These are phyloP conservation scores for Monosporascus sp. DNA, from an alignment of 2,329 filamentous ascomycete species.

Conservation along the genomic window DNA sequence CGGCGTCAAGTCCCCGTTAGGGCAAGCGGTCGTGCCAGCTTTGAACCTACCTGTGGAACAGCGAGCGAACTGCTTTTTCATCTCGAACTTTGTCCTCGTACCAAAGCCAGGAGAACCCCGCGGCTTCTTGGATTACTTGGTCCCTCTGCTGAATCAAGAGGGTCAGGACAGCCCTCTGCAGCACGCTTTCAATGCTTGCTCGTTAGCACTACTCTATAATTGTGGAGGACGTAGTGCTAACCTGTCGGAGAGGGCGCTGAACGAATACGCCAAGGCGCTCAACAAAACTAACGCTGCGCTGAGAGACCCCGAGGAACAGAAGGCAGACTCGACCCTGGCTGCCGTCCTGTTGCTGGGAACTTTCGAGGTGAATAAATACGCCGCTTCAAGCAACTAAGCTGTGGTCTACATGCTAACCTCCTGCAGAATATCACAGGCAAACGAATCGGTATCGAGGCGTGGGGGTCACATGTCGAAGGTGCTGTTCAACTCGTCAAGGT, in stretches of 20 bases:
- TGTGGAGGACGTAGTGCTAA: slow-evolving; percentile 32
- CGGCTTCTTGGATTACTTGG: slow-evolving; percentile 55
- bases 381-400: slow-evolving; percentile 4
- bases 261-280: slow-evolving; percentile 51
- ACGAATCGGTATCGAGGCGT: slow-evolving; percentile 50
- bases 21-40: slow-evolving; percentile 26
- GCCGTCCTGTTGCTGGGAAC: slow-evolving; percentile 56
- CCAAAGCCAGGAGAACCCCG: slow-evolving; percentile 45
- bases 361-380: slow-evolving; percentile 43
- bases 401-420: slow-evolving; percentile 1
- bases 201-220: slow-evolving; percentile 53
- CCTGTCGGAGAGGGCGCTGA: slow-evolving; percentile 38
- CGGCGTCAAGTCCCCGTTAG: slow-evolving; percentile 13
- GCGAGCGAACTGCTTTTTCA: slow-evolving; percentile 54
- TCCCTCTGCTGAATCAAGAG: slow-evolving; percentile 48
- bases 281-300: slow-evolving; percentile 49
- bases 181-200: slow-evolving; percentile 55
- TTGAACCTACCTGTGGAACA: slow-evolving; percentile 47
- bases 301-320: slow-evolving; percentile 42
- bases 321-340: slow-evolving; percentile 53
- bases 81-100: slow-evolving; percentile 55
- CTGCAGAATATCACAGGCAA: slow-evolving; percentile 47
- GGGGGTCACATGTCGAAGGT: slow-evolving; percentile 61
- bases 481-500: slow-evolving; percentile 58
- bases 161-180: slow-evolving; percentile 42